A percentile compares a stretch with the other conserved stretches of the same genome.
Conservation (phyloP, 306 rosid species). For the Datisca glomerata region DNA sequence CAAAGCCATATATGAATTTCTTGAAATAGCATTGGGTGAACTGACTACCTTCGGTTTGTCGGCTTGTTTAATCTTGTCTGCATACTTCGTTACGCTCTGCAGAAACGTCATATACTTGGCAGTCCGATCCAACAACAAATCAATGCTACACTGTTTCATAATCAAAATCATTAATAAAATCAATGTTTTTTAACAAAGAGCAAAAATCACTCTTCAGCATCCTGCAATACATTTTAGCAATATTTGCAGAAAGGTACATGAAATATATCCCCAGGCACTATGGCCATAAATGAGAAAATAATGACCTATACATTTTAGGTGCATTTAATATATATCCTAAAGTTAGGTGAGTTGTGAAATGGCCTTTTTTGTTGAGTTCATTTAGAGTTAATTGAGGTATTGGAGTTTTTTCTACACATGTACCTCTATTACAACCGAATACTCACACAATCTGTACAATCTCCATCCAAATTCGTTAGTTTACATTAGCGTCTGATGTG, state of each 20-base stretch:
- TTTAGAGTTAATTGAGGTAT: too few relatives aligned
- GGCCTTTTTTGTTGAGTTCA: too few relatives aligned
- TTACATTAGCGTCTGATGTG: too few relatives aligned
- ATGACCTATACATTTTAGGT: too few relatives aligned
- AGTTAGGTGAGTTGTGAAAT: too few relatives aligned
- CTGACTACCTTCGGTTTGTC: slow-evolving; percentile 50
- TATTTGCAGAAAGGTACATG: background rate
- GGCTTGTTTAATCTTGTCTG: slow-evolving; percentile 55
- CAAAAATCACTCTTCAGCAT: background rate
- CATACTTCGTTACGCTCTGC: slow-evolving; percentile 43
- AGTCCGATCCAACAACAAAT: slow-evolving; percentile 67
- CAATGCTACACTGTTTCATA: slow-evolving; percentile 87
- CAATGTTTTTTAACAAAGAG: background rate
- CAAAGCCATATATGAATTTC: slow-evolving; percentile 2
- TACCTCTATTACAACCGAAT: too few relatives aligned
- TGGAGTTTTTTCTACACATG: too few relatives aligned
- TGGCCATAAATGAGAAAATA: too few relatives aligned
- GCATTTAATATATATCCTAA: too few relatives aligned
- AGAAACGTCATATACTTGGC: slow-evolving; percentile 82
- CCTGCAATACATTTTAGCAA: background rate
- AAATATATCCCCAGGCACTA: too few relatives aligned
- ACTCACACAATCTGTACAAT: too few relatives aligned
- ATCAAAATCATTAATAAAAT: slow-evolving; percentile 8
- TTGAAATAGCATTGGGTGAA: slow-evolving; percentile 7
- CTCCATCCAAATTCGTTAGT: too few relatives aligned